Evolutionary conservation across 495 filamentous ascomycete genomes (phyloP).

Genomic region (Penicillium cataractarum): DNA sequence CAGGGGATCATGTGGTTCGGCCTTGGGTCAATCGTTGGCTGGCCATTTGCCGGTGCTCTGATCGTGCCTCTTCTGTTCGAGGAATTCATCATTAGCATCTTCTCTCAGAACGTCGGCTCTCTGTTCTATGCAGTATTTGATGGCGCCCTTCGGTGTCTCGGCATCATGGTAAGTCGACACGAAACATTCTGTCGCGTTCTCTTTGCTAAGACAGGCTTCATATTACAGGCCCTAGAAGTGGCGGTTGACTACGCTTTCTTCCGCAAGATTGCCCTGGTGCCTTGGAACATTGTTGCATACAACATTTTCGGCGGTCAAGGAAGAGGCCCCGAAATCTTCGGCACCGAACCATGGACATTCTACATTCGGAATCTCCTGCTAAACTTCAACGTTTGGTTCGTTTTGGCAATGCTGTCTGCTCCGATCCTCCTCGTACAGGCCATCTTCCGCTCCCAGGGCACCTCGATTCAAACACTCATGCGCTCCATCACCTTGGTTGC

Average conservation of each 20-base stretch:
- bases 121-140: conserved; percentile 61
- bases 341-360: conserved; percentile 96
- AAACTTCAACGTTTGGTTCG: conserved; percentile 95
- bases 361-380: conserved; percentile 89
- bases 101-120: conserved; percentile 61
- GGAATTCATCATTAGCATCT: conserved; percentile 64
- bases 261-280: conserved; percentile 72
- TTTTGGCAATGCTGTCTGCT: conserved; percentile 74
- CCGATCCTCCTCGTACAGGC: conserved; percentile 62
- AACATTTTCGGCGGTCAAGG: conserved; percentile 83
- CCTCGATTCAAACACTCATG: conserved; percentile 53
- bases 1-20: conserved; percentile 91
- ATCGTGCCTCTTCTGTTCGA: conserved; percentile 81
- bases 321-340: conserved; percentile 89
- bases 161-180: conserved; percentile 66
- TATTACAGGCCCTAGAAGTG: conserved; percentile 57
- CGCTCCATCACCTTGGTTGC: conserved; percentile 74
- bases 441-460: conserved; percentile 41
- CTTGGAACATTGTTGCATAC: conserved; percentile 93
- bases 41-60: conserved; percentile 90
- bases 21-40: conserved; percentile 85
- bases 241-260: conserved; percentile 81
- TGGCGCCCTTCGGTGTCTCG: conserved; percentile 65
- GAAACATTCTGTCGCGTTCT: background rate
- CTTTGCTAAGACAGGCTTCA: conserved; percentile 26